These are phyloP conservation scores for Candida vartiovaarae DNA, from an alignment of 805 yeast genomes.

Conservation along the genomic window DNA sequence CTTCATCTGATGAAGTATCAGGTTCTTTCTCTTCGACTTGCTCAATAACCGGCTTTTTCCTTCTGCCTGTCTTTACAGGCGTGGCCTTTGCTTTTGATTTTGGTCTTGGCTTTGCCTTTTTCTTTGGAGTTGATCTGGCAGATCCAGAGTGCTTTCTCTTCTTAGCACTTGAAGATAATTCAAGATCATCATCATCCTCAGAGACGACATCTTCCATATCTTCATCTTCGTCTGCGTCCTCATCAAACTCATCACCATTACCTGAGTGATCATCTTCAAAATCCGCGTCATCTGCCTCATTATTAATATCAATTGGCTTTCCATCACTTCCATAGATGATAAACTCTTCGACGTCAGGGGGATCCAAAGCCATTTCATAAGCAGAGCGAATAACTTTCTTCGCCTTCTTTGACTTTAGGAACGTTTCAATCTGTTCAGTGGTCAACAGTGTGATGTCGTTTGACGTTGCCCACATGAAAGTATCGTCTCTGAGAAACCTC, in stretches of 20 bases:
- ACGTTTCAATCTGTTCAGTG: constrained; percentile 34
- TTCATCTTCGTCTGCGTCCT: constrained; percentile 21
- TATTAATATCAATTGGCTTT: constrained; percentile 27
- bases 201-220: constrained; percentile 14
- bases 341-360: constrained; percentile 41
- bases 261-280: constrained; percentile 13
- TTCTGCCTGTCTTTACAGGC: constrained; percentile 1
- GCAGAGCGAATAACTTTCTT: constrained; percentile 43
- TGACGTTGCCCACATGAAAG: constrained; percentile 57
- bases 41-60: constrained; percentile 5
- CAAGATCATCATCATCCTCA: constrained; percentile 14
- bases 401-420: constrained; percentile 31
- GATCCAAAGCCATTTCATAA: constrained; percentile 46
- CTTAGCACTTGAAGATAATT: constrained; percentile 4
- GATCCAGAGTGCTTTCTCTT: constrained; percentile 9
- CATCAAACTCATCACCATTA: constrained; percentile 27
- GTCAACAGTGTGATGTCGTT: constrained; percentile 44
- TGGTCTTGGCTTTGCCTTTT: constrained; percentile 5
- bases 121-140: constrained; percentile 8
- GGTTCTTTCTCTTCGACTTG: constrained; percentile 7
- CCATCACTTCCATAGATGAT: constrained; percentile 36
- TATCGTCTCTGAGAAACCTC: constrained; percentile 65
- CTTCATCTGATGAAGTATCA: constrained; percentile 22
- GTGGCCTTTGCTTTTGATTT: constrained; percentile 6
- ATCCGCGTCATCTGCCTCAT: constrained; percentile 28